phyloP scores from a whole-genome alignment of 2,329 filamentous ascomycete species.

The Aspergillus jensenii region DNA sequence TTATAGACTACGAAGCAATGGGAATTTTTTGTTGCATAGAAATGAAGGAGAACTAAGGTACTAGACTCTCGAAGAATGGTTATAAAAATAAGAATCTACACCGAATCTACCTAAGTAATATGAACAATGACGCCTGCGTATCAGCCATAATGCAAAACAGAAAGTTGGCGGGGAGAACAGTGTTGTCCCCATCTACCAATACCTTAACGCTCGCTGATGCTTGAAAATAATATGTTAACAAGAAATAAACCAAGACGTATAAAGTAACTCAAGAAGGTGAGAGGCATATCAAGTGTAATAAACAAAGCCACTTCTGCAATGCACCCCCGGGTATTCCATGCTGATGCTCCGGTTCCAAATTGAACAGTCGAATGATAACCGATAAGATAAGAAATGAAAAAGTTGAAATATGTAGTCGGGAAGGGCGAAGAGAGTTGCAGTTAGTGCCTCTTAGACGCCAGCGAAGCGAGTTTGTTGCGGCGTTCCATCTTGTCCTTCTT shows the following conservation, averaged over 20 bases:
- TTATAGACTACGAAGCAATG: background rate
- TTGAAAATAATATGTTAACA: constrained; percentile 7
- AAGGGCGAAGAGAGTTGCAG: background rate
- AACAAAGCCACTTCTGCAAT: constrained; percentile 18
- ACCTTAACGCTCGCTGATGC: constrained; percentile 36
- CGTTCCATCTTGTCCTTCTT: constrained; percentile 50
- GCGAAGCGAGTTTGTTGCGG: constrained; percentile 40
- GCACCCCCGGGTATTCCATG: constrained; percentile 26
- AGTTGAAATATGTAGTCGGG: background rate
- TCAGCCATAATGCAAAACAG: constrained; percentile 5
- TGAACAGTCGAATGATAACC: constrained; percentile 3
- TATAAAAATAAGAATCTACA: constrained; percentile 3
- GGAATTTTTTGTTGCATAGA: background rate
- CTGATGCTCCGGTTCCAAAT: constrained; percentile 26
- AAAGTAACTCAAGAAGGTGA: constrained; percentile 6
- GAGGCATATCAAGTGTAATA: constrained; percentile 7
- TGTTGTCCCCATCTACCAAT: constrained; percentile 24
- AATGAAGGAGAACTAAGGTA: background rate
- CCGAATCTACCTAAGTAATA: constrained; percentile 4
- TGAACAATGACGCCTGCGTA: constrained; percentile 9
- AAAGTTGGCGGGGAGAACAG: constrained; percentile 11
- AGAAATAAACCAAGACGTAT: constrained; percentile 14
- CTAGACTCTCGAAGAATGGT: background rate
- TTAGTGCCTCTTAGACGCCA: constrained; percentile 38
- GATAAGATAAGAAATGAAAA: constrained; percentile 1